phyloP scores from a whole-genome alignment of 805 yeast genomes.

The Saccharomyces paradoxus region DNA sequence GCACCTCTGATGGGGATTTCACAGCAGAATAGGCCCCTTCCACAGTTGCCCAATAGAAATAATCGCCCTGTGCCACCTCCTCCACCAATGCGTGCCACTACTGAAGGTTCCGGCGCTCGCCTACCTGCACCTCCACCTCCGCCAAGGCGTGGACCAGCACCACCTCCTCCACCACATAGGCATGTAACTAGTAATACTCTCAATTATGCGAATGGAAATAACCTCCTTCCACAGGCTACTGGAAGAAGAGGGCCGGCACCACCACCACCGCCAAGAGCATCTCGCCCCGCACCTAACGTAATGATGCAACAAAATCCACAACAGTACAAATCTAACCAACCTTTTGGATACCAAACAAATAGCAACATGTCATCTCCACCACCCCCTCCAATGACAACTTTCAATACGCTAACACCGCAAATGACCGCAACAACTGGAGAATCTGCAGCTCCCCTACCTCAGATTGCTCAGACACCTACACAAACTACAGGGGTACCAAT shows the following conservation, averaged over 20 bases:
- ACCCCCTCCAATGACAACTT: conserved; percentile 9
- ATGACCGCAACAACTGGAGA: not conserved
- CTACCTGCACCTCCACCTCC: conserved; percentile 21
- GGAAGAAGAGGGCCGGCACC: conserved; percentile 15
- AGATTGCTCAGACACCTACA: not conserved
- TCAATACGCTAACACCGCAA: not conserved
- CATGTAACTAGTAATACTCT: conserved; percentile 6
- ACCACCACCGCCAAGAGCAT: conserved; percentile 19
- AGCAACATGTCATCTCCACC: conserved; percentile 2
- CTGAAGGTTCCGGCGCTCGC: not conserved
- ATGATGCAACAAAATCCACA: not conserved
- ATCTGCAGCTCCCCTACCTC: not conserved
- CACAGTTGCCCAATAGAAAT: conserved; percentile 7
- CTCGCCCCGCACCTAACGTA: conserved; percentile 8
- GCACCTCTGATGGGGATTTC: conserved; percentile 6
- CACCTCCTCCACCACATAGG: conserved; percentile 20
- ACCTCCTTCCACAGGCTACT: not conserved
- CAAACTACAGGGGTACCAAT: conserved; percentile 14
- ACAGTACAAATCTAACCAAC: conserved; percentile 1
- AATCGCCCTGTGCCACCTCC: conserved; percentile 1
- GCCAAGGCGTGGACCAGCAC: conserved; percentile 27
- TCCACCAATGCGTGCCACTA: conserved; percentile 1
- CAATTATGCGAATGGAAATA: not conserved
- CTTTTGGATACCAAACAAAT: conserved; percentile 1
- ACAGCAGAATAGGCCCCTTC: conserved; percentile 5